Percentiles rank a stretch among this genome's conserved stretches.
phyloP scores from a whole-genome alignment of 345 rosid genomes.

The Aquilaria malaccensis region DNA sequence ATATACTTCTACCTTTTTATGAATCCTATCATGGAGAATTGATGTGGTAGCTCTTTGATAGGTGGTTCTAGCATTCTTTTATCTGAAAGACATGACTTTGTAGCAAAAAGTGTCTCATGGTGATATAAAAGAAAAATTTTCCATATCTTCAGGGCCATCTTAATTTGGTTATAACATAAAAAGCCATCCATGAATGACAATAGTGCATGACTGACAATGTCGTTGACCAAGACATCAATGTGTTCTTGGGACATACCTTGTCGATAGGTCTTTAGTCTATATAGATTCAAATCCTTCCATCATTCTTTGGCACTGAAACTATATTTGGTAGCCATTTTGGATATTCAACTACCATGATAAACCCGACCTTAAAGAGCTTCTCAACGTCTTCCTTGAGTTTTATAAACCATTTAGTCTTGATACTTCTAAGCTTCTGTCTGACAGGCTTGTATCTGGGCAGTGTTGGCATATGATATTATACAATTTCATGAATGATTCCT shows the following conservation, averaged over 20 bases:
- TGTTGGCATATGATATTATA: too few relatives aligned
- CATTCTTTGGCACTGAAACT: neutral
- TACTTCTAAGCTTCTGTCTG: too few relatives aligned
- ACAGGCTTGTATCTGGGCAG: too few relatives aligned
- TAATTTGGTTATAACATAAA: neutral
- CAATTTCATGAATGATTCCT: neutral
- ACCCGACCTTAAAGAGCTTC: neutral
- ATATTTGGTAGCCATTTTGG: neutral
- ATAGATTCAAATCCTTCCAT: too few relatives aligned
- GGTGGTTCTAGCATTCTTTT: too few relatives aligned
- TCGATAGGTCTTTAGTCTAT: too few relatives aligned
- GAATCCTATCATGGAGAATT: too few relatives aligned
- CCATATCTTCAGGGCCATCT: neutral
- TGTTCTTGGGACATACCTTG: neutral
- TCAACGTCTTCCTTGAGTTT: neutral
- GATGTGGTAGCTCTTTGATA: too few relatives aligned
- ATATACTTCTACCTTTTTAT: too few relatives aligned
- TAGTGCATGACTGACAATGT: neutral
- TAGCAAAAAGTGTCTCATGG: too few relatives aligned
- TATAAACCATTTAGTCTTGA: neutral
- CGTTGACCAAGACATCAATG: neutral
- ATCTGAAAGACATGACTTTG: too few relatives aligned
- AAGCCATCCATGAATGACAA: neutral
- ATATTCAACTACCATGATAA: neutral
- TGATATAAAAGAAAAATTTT: too few relatives aligned